phyloP scores from a whole-genome alignment of 257 asterid species.

The Osmanthus fragrans region DNA sequence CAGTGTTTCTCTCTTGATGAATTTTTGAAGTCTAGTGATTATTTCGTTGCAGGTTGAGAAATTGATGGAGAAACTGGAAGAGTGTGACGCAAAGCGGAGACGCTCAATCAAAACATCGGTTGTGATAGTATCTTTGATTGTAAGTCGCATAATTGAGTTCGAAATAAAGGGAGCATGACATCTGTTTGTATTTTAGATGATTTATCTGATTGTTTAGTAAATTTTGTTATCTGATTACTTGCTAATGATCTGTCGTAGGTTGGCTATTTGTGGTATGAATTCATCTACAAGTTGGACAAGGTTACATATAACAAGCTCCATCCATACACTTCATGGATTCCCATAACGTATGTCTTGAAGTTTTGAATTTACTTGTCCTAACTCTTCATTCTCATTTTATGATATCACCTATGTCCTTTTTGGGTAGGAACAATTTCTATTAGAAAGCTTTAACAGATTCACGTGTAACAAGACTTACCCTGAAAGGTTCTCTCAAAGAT shows the following conservation, averaged over 20 bases:
- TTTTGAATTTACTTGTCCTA: neutral
- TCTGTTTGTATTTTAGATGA: neutral
- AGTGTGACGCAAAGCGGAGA: slow-evolving; percentile 65
- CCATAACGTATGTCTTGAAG: slow-evolving; percentile 65
- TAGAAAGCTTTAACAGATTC: neutral
- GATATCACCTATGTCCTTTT: neutral
- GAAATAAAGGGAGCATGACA: neutral
- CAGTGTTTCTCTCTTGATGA: slow-evolving; percentile 11
- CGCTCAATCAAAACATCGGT: slow-evolving; percentile 63
- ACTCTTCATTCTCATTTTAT: neutral
- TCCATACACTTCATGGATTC: slow-evolving; percentile 98
- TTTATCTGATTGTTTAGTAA: too few species aligned
- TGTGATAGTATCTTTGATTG: slow-evolving; percentile 57
- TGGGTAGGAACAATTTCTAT: slow-evolving; percentile 6
- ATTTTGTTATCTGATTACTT: slow-evolving; percentile 3
- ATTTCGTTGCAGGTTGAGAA: slow-evolving; percentile 63
- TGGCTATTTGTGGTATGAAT: slow-evolving; percentile 85
- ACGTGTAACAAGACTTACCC: neutral
- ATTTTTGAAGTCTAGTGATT: slow-evolving; percentile 18
- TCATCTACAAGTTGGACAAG: slow-evolving; percentile 89
- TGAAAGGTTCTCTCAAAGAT: neutral
- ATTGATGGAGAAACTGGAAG: slow-evolving; percentile 98
- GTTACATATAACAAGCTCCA: slow-evolving; percentile 84
- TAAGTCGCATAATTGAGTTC: slow-evolving; percentile 35
- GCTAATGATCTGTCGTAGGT: slow-evolving; percentile 35